These are phyloP conservation scores for Solanum hybrid DNA, from an alignment of 305 asterid species.

Conservation along the genomic window DNA sequence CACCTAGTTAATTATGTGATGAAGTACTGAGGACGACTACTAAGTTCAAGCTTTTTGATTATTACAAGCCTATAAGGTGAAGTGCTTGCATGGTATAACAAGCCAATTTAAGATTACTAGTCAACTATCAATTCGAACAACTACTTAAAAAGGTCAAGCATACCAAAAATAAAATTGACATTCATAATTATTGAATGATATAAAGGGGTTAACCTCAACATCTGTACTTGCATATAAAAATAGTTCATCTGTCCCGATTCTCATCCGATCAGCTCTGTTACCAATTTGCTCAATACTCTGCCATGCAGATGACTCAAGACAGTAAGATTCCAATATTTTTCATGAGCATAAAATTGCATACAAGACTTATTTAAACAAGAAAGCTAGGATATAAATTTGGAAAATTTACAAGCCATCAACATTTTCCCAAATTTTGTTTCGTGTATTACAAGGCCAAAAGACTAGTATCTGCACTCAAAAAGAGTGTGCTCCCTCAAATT, in stretches of 20 bases:
- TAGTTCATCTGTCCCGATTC: conserved; percentile 50
- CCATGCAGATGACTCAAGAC: conserved; percentile 9
- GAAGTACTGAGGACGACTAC: neutral
- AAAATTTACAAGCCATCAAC: neutral
- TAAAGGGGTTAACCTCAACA: conserved; percentile 48
- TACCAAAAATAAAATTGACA: neutral
- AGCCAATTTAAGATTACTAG: neutral
- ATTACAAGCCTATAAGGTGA: neutral
- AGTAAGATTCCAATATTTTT: neutral
- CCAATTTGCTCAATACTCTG: conserved; percentile 98
- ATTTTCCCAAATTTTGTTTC: neutral
- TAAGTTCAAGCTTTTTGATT: neutral
- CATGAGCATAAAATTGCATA: neutral
- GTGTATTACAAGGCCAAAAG: neutral
- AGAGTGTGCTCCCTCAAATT: neutral
- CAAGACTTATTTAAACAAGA: neutral
- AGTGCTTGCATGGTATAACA: neutral
- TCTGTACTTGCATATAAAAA: conserved; percentile 82
- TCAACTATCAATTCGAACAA: neutral
- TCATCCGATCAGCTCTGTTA: conserved; percentile 80
- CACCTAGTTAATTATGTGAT: neutral
- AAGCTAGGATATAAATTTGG: neutral
- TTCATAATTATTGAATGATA: neutral
- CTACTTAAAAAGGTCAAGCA: neutral
- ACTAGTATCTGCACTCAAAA: neutral